Base-by-base conservation (phyloP, 169 alveolate species). In the Plasmodium adleri region DNA sequence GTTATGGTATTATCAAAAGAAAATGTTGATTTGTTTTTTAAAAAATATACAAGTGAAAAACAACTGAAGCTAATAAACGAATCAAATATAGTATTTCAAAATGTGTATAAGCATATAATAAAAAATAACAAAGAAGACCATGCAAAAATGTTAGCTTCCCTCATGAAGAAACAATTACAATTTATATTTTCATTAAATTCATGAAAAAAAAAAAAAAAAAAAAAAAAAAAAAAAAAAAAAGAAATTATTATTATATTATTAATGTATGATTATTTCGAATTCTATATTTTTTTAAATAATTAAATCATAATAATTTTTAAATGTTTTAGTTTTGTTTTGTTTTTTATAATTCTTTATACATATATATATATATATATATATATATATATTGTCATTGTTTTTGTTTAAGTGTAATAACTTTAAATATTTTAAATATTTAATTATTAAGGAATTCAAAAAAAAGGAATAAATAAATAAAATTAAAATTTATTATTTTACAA, bases 1-100 rank as follows among this genome's bases (percentile, higher is more conserved):
- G 68, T 60, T 72, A 83, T 83, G 83, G 91, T 67, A 56, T 68
- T 83, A 83, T 83, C 91, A 49, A 68, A 68, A 20, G 91, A 83
- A 68, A 68, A 83, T 39, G 73, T 83, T 24, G 32, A 52, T 60
- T 8, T 67, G 59, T 83, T 83, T 83, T 83, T 83, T 68, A 83
- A 83, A 56, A 60, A 43, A 58, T 3, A 68, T 56, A 58, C 54
- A 56, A 62, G 12, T 66, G 85, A 83, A 72, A 63, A 83, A 83
- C 91, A 67, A 43, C 54, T 39, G 68, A 43, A 64, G 8, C 32
- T 83, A 15, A 68, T 68, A 83, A 83, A 58, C 49, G 85, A 67
- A 28, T 83, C 91, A 62, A 83, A 83, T 72, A 28, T 43, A 20
- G 15, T 83, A 54, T 83, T 83, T 63, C 74, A 83, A 2, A 54